Conservation (phyloP, 2,329 filamentous ascomycete genomes). For the Zymoseptoria crescenta region DNA sequence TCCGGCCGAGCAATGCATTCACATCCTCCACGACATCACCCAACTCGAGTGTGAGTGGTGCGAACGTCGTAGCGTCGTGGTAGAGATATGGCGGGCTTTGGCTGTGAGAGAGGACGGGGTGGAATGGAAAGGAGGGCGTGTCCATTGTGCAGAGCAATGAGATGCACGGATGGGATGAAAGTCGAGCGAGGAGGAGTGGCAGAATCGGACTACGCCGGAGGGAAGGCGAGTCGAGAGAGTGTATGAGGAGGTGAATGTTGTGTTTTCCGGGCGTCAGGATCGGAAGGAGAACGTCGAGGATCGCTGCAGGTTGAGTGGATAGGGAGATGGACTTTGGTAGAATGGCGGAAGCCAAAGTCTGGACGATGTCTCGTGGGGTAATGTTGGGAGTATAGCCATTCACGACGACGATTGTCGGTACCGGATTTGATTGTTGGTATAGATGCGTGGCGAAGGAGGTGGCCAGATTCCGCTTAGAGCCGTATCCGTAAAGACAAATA, state of each 20-base stretch:
- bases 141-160: conserved; percentile 74
- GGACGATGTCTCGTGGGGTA: conserved; percentile 61
- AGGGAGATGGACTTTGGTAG: conserved; percentile 43
- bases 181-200: conserved; percentile 58
- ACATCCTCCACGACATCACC: conserved; percentile 79
- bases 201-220: conserved; percentile 62
- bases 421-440: conserved; percentile 40
- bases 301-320: conserved; percentile 58
- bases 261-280: conserved; percentile 46
- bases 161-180: conserved; percentile 66
- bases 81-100: conserved; percentile 80
- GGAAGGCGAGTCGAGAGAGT: conserved; percentile 75
- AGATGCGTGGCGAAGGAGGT: conserved; percentile 67
- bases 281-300: conserved; percentile 59
- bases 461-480: conserved; percentile 73
- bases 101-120: conserved; percentile 84
- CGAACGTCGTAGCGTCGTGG: conserved; percentile 90
- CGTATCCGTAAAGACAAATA: conserved; percentile 85
- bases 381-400: conserved; percentile 72
- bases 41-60: conserved; percentile 62
- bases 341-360: conserved; percentile 59
- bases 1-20: conserved; percentile 75
- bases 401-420: conserved; percentile 65
- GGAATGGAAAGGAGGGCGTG: conserved; percentile 74
- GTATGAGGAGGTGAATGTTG: conserved; percentile 45